Conservation (phyloP, 2,329 filamentous ascomycete genomes). For the Pyrenophora seminiperda region DNA sequence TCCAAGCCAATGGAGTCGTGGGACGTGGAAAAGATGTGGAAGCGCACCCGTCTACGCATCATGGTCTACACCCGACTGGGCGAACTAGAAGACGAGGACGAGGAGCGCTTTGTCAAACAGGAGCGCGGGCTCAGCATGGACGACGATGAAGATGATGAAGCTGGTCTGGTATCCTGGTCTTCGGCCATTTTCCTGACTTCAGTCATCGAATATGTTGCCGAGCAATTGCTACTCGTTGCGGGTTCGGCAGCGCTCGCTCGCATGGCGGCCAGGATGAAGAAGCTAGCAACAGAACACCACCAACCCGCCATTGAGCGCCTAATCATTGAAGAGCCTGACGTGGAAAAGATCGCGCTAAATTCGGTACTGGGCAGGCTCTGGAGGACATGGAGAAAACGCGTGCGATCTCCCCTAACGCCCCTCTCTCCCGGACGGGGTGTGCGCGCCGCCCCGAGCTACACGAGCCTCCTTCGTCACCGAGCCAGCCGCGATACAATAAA, state of each 20-base stretch:
- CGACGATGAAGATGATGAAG: slow-evolving; percentile 43
- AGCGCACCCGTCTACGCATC: slow-evolving; percentile 85
- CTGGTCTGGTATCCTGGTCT: slow-evolving; percentile 74
- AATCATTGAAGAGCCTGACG: slow-evolving; percentile 86
- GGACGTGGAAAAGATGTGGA: slow-evolving; percentile 94
- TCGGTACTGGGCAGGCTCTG: slow-evolving; percentile 86
- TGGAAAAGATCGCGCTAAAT: slow-evolving; percentile 91
- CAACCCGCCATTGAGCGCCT: slow-evolving; percentile 65
- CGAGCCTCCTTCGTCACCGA: slow-evolving; percentile 38
- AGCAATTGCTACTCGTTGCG: slow-evolving; percentile 85
- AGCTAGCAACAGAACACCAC: slow-evolving; percentile 53
- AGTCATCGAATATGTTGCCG: slow-evolving; percentile 90
- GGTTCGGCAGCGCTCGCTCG: slow-evolving; percentile 81
- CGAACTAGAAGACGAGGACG: slow-evolving; percentile 97
- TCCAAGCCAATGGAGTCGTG: slow-evolving; percentile 62
- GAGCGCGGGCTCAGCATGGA: slow-evolving; percentile 68
- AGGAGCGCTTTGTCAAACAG: slow-evolving; percentile 83
- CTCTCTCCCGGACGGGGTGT: slow-evolving; percentile 31
- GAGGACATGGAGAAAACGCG: slow-evolving; percentile 92
- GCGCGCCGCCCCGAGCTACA: slow-evolving; percentile 35
- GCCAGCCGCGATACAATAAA: slow-evolving; percentile 38
- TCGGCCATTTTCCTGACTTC: slow-evolving; percentile 96
- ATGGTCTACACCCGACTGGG: slow-evolving; percentile 98
- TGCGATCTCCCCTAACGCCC: slow-evolving; percentile 55
- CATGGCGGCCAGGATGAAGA: slow-evolving; percentile 50